Base-by-base conservation (phyloP, 2,329 filamentous ascomycete genomes). In the Curvularia lunata region DNA sequence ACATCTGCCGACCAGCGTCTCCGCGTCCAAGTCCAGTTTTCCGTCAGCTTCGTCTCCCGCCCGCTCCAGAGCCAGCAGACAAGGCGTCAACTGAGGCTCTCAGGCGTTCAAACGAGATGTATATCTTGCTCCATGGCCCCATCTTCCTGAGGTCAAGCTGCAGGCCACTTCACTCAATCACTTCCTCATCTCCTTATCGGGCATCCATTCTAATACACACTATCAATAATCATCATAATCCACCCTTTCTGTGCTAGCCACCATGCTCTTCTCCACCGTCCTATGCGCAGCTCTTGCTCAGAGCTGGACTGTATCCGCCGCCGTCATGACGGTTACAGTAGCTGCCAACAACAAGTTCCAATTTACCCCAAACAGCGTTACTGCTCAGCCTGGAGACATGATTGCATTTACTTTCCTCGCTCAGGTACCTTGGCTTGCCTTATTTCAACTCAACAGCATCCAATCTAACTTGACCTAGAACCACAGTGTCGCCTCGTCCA, bases 261-360 rank as follows among this genome's bases (percentile, higher is more conserved):
- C 42, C n/a, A 72, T 72, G 69, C 57, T 66, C 46, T 65, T 71
- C 54, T 65, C 52, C 28, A 67, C 41, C 43, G 60, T 72, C 45
- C 28, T 69, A 45, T 52, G 48, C 25, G 64, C 59, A 25, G 66
- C 56, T 49, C 62, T 71, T 40, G 63, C 68, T 48, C 69, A 72
- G 58, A 66, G 62, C 58, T 56, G 67, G 58, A 56, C 62, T 7
- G 67, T 54, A 18, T 70, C 62, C n/a, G 68, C 69, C 40, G 69
- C 68, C 32, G 70, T 66, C 7, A 72, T 71, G 68, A 59, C 62
- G 59, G 69, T 72, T 51, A 71, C 69, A 8, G 69, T 72, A 25
- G 69, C 64, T n/a, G 66, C 68, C 9, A 72, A 72, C 62, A 71
- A 71, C 51, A 66, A 71, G 57, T 72, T 72, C 61, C 62, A 62